Evolutionary conservation across 2,329 filamentous ascomycete species (phyloP), one percentile per base, ranked within the genome.

Genomic region (Ophiostoma novo-ulmi): DNA sequence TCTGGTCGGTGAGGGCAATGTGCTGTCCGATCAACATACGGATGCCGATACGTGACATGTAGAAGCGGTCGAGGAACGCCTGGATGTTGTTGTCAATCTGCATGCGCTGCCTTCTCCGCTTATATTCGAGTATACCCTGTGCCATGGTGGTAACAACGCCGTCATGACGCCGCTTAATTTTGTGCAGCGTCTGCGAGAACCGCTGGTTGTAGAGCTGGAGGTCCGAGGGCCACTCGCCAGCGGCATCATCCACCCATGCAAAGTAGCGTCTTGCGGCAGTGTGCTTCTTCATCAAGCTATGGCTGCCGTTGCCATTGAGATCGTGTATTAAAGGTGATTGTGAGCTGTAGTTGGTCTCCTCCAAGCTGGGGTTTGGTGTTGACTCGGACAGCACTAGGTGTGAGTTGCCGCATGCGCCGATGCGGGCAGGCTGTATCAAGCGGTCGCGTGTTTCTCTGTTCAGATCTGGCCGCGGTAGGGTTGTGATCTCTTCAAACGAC

Each of bases 11-110:
- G 72, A 99, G 85, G 72, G 95, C 95, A 77, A 99, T 97, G 83
- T 99, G 95, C 80, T 99, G 95, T 69, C 95, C 95, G 76, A 99
- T 97, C 68, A 99, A 89, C 95, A 99, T 99, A 76, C 95, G 92
- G 76, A 99, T 99, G 75, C 95, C 95, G 77, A 99, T 99, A 73
- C 95, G 92, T 64, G 94, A 97, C 95, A 99, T 99, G 85, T 99
- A 99, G 82, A 99, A 99, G 72, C 95, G 92, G 82, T 99, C 95
- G 75, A 99, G 88, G 84, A 99, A 99, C 70, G 93, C 90, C 80
- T 99, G 95, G 72, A 99, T 97, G 76, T 94, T 96, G 79, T 94
- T 90, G 81, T 98, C 95, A 77, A 99, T 99, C 79, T 98, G 95
- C 90, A 98, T 95, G 70, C 95, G 89, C 85, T 99, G 95, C 73